Conservation (phyloP, 2,329 filamentous ascomycete species). For the Aspergillus fumigatiaffinis region DNA sequence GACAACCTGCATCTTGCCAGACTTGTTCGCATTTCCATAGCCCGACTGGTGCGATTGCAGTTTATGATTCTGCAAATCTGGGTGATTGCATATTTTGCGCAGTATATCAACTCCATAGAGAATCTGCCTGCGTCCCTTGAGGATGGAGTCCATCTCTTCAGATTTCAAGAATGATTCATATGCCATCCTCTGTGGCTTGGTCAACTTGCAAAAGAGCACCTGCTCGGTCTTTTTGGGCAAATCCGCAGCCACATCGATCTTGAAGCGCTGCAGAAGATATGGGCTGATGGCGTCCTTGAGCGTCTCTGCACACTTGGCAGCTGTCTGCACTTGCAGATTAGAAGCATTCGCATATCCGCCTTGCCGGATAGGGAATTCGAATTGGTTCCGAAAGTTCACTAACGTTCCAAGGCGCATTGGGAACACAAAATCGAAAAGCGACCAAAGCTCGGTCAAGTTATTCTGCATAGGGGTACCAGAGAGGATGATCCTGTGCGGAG, state of each 20-base stretch:
- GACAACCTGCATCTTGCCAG: constrained; percentile 94
- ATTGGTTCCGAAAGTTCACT: constrained; percentile 83
- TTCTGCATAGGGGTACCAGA: constrained; percentile 98
- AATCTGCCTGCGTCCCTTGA: constrained; percentile 70
- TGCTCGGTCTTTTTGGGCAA: constrained; percentile 94
- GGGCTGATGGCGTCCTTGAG: constrained; percentile 91
- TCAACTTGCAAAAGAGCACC: constrained; percentile 92
- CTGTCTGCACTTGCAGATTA: constrained; percentile 90
- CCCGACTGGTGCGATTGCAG: constrained; percentile 54
- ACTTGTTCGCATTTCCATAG: constrained; percentile 75
- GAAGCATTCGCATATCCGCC: constrained; percentile 95
- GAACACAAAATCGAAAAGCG: constrained; percentile 94
- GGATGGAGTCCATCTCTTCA: constrained; percentile 78
- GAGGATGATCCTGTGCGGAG: constrained; percentile 83
- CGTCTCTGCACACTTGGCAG: constrained; percentile 88
- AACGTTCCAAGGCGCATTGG: constrained; percentile 92
- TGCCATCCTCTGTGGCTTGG: constrained; percentile 68
- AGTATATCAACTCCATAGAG: constrained; percentile 88
- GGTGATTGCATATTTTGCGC: constrained; percentile 96
- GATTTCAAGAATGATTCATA: constrained; percentile 81
- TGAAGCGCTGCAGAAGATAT: constrained; percentile 87
- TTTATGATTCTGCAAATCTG: constrained; percentile 74
- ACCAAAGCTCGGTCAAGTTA: constrained; percentile 92
- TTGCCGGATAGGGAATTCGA: constrained; percentile 88
- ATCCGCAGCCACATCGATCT: constrained; percentile 89